phyloP scores from a whole-genome alignment of 2,329 filamentous ascomycete genomes.

The Gremmenia infestans region DNA sequence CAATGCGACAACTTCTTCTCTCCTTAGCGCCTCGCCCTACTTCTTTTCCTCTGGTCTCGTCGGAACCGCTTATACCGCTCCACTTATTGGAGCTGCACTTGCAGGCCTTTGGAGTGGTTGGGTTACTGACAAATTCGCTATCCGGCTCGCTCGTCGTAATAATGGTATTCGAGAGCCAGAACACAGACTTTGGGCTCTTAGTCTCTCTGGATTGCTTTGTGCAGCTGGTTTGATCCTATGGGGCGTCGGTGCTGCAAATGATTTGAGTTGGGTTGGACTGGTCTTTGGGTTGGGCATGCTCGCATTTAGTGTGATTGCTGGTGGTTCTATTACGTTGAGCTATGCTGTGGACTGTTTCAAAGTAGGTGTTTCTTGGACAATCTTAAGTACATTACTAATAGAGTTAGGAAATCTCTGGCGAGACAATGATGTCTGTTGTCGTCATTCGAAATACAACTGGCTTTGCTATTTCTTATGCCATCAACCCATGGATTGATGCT shows the following conservation, averaged over 20 bases:
- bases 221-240: conserved; percentile 40
- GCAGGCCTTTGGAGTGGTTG: conserved; percentile 7
- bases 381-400: background rate
- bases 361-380: background rate
- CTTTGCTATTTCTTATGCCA: conserved; percentile 45
- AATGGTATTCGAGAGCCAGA: conserved; percentile 30
- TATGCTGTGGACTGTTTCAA: conserved; percentile 44
- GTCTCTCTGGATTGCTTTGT: conserved; percentile 34
- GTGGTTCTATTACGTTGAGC: conserved; percentile 35
- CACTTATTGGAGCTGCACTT: conserved; percentile 23
- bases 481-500: conserved; percentile 37
- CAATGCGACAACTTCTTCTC: conserved; percentile 31
- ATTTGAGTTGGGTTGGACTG: conserved; percentile 39
- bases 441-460: conserved; percentile 41
- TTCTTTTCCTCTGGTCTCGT: conserved; percentile 32
- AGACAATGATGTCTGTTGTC: conserved; percentile 44
- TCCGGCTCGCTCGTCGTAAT: conserved; percentile 35
- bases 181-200: conserved; percentile 23
- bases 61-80: conserved; percentile 30
- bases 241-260: conserved; percentile 44
- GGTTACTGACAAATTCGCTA: conserved; percentile 25
- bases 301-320: conserved; percentile 21
- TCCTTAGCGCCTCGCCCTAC: conserved; percentile 33
- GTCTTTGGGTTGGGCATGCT: conserved; percentile 42
- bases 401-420: conserved; percentile 33